A percentile compares a stretch with the other conserved stretches of the same genome.
Evolutionary conservation across 768 basidiomycete species (phyloP).

Genomic region (Agrocybe pediades): DNA sequence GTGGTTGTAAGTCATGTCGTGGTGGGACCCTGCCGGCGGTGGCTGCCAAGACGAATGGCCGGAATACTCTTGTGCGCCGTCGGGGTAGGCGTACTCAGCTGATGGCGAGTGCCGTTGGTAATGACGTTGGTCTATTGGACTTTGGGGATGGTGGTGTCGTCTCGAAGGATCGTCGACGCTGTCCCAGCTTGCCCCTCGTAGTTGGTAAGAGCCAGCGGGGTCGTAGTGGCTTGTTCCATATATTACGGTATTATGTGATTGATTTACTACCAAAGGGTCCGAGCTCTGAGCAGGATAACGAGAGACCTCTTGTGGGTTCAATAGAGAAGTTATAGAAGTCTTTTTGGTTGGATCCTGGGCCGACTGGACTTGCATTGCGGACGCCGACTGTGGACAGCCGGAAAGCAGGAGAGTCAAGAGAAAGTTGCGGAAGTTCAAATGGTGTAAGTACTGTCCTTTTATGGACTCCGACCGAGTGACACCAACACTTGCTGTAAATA

Average conservation of each 20-base stretch:
- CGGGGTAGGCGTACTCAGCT: constrained; percentile 4
- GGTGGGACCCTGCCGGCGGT: not conserved
- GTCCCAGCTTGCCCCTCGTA: constrained; percentile 65
- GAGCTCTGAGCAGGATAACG: constrained; percentile 20
- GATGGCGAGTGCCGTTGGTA: constrained; percentile 15
- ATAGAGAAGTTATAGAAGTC: constrained; percentile 40
- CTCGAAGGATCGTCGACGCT: constrained; percentile 31
- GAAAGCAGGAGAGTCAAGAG: constrained; percentile 5
- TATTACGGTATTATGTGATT: constrained; percentile 18
- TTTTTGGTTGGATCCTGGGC: constrained; percentile 42
- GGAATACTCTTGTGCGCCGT: constrained; percentile 11
- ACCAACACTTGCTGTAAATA: too few species aligned
- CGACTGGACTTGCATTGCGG: constrained; percentile 30
- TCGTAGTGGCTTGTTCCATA: constrained; percentile 25
- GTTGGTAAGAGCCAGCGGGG: constrained; percentile 42
- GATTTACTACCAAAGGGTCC: constrained; percentile 20
- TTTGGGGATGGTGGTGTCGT: constrained; percentile 36
- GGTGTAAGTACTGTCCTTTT: constrained; percentile 11
- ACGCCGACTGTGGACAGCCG: constrained; percentile 3
- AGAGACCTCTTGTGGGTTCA: constrained; percentile 41
- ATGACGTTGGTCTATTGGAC: constrained; percentile 13
- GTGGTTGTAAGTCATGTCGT: not conserved
- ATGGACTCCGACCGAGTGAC: constrained; percentile 20
- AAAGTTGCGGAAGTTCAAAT: constrained; percentile 17
- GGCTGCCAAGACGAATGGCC: constrained; percentile 24